Conservation (phyloP, 176 grass and related monocot species). For the Themeda triandra region DNA sequence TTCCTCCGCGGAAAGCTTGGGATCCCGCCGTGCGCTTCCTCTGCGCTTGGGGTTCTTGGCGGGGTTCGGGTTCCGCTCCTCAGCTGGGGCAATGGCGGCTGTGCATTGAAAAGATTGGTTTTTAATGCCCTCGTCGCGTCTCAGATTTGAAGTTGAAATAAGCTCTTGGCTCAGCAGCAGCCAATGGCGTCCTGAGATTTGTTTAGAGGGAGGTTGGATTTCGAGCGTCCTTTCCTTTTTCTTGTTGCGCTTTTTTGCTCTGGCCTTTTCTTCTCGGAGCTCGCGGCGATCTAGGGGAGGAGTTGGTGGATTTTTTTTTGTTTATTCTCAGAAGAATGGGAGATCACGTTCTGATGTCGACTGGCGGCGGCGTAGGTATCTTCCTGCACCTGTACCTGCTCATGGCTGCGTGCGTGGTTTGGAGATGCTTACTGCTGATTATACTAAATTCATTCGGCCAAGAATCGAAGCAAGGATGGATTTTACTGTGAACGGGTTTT, state of each 20-base stretch:
- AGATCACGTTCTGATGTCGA: conserved; percentile 29
- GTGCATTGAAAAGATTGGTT: conserved; percentile 9
- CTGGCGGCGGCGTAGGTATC: not conserved
- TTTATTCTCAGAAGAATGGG: not conserved
- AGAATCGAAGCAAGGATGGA: not conserved
- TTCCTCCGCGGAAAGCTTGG: not conserved
- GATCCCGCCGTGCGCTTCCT: conserved; percentile 24
- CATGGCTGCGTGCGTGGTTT: conserved; percentile 22
- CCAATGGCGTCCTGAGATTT: conserved; percentile 10
- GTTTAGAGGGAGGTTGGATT: conserved; percentile 1
- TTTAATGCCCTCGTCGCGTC: not conserved
- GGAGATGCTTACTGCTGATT: conserved; percentile 8
- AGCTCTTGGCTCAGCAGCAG: not conserved
- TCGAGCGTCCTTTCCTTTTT: not conserved
- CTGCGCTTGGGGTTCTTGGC: not conserved
- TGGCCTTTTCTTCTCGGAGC: not conserved
- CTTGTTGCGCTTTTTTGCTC: not conserved
- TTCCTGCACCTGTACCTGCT: not conserved
- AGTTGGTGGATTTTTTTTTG: conserved; percentile 23
- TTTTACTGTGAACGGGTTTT: not conserved
- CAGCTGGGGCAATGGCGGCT: not conserved
- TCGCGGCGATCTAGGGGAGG: conserved; percentile 42
- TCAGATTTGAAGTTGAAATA: conserved; percentile 19
- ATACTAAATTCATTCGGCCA: not conserved
- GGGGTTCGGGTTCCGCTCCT: not conserved